These are phyloP conservation scores for Henckelia pumila DNA, from an alignment of 257 asterid genomes.

Conservation along the genomic window DNA sequence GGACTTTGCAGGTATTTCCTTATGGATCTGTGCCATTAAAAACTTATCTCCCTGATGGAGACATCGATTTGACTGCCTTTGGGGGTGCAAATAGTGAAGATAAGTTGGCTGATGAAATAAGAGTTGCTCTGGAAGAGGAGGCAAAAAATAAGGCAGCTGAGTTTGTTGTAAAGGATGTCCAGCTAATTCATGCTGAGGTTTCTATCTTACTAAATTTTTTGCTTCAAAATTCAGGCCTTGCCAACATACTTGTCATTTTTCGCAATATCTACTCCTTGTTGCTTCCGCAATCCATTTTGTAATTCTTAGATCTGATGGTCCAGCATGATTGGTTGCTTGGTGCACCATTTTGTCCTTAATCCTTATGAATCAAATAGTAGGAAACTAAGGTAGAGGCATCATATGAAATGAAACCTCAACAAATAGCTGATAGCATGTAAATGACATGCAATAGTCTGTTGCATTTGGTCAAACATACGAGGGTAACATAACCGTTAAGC, in stretches of 20 bases:
- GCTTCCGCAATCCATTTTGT: constrained; percentile 1
- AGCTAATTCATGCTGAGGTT: constrained; percentile 91
- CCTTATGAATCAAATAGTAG: not conserved
- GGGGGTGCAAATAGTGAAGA: constrained; percentile 64
- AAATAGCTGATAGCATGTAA: not conserved
- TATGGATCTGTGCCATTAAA: constrained; percentile 94
- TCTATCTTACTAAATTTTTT: constrained; percentile 17
- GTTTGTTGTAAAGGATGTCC: constrained; percentile 77
- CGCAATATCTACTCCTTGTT: not conserved
- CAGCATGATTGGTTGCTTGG: constrained; percentile 10
- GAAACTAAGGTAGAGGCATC: not conserved
- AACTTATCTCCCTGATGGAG: constrained; percentile 98
- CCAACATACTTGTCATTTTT: constrained; percentile 4
- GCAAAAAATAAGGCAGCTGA: constrained; percentile 46
- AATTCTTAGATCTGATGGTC: not conserved
- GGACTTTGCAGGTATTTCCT: constrained; percentile 64
- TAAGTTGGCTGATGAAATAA: constrained; percentile 50
- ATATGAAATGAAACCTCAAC: not conserved
- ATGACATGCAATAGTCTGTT: not conserved
- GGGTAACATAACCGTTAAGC: not conserved
- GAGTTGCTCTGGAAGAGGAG: constrained; percentile 61
- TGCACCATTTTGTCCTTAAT: constrained; percentile 17
- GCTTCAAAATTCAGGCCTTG: not conserved
- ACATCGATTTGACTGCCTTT: constrained; percentile 84
- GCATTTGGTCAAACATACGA: not conserved